These are phyloP conservation scores for Ligustrum vulgare DNA, from an alignment of 257 asterid genomes.

Conservation along the genomic window DNA sequence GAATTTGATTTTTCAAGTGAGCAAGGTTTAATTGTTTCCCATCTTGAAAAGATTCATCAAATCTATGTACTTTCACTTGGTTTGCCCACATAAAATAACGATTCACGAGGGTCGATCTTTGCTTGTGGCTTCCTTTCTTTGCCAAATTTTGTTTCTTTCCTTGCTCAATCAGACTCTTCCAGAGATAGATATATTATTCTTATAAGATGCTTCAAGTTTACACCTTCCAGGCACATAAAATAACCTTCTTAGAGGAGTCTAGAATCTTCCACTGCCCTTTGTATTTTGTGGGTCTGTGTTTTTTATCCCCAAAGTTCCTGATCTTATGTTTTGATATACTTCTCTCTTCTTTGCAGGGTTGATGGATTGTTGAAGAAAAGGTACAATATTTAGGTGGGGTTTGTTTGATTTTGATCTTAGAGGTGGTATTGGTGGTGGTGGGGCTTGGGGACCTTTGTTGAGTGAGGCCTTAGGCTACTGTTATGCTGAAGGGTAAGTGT, in stretches of 20 bases:
- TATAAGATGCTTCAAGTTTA: slow-evolving; percentile 30
- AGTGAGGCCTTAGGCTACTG: slow-evolving; percentile 51
- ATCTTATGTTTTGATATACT: slow-evolving; percentile 28
- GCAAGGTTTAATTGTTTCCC: slow-evolving; percentile 46
- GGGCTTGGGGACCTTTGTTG: slow-evolving; percentile 31
- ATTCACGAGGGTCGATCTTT: slow-evolving; percentile 33
- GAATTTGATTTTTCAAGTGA: slow-evolving; percentile 31
- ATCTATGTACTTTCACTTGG: slow-evolving; percentile 34
- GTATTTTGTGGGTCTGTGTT: slow-evolving; percentile 20
- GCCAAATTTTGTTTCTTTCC: slow-evolving; percentile 33
- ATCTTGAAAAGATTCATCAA: slow-evolving; percentile 36
- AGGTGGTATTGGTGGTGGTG: slow-evolving; percentile 37
- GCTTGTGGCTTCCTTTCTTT: slow-evolving; percentile 35
- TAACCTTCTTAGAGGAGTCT: slow-evolving; percentile 50
- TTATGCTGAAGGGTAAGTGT: slow-evolving; percentile 60
- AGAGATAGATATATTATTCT: slow-evolving; percentile 1
- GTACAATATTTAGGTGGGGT: slow-evolving; percentile 41
- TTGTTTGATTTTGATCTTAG: slow-evolving; percentile 41
- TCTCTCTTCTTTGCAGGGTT: slow-evolving; percentile 36
- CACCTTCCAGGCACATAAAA: slow-evolving; percentile 55
- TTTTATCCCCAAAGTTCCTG: slow-evolving; percentile 22
- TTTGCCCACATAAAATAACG: slow-evolving; percentile 88
- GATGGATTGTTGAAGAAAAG: slow-evolving; percentile 31
- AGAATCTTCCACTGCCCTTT: slow-evolving; percentile 27
- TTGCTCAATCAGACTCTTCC: slow-evolving; percentile 31